Percentiles rank a stretch among this genome's conserved stretches.
Evolutionary conservation across 2,329 filamentous ascomycete species (phyloP).

Genomic region (Volutella citrinella): DNA sequence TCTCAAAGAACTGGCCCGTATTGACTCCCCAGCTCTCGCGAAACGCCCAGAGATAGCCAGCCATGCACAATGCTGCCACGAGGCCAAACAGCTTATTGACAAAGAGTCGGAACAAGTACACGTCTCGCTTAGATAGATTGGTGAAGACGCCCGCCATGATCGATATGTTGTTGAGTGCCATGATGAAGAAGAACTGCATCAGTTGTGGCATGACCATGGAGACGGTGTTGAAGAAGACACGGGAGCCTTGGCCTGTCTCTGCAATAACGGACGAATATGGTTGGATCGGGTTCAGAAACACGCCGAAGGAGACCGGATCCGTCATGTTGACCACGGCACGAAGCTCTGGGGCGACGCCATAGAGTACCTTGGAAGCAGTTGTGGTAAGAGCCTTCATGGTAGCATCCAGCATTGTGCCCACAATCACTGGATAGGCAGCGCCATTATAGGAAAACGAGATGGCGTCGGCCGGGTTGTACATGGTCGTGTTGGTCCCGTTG

Average conservation of each 20-base stretch:
- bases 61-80: slow-evolving; percentile 32
- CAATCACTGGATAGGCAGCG: slow-evolving; percentile 28
- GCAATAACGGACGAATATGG: slow-evolving; percentile 22
- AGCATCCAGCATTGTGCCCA: slow-evolving; percentile 21
- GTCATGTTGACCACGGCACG: slow-evolving; percentile 13
- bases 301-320: slow-evolving; percentile 15
- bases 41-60: slow-evolving; percentile 42
- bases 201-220: slow-evolving; percentile 32
- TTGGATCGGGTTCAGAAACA: slow-evolving; percentile 28
- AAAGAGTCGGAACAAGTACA: slow-evolving; percentile 17
- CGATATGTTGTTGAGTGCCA: slow-evolving; percentile 9
- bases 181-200: slow-evolving; percentile 23
- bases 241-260: slow-evolving; percentile 29
- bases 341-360: slow-evolving; percentile 9
- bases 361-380: slow-evolving; percentile 18
- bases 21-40: slow-evolving; percentile 36
- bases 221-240: slow-evolving; percentile 34
- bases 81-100: slow-evolving; percentile 28
- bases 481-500: slow-evolving; percentile 12
- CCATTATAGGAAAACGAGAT: slow-evolving; percentile 33
- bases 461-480: slow-evolving; percentile 29
- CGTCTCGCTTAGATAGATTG: slow-evolving; percentile 14
- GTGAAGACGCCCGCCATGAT: slow-evolving; percentile 1
- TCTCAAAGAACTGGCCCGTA: slow-evolving; percentile 21
- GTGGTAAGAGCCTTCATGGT: slow-evolving; percentile 24